Conservation (phyloP, 495 filamentous ascomycete genomes). For the Jackrogersella minutella region DNA sequence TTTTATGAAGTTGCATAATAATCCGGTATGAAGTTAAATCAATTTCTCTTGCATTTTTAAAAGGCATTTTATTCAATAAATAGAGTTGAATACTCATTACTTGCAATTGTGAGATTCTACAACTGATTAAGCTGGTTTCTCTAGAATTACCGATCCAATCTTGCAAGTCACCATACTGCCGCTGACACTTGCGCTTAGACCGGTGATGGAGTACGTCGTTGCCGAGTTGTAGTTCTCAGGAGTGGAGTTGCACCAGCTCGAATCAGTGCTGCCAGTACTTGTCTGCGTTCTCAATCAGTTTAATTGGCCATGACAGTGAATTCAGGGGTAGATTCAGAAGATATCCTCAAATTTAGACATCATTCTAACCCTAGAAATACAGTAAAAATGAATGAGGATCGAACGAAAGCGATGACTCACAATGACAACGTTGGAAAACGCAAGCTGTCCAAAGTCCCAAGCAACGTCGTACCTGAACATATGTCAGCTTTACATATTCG, state of each 20-base stretch:
- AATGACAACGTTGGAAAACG: slow-evolving; percentile 52
- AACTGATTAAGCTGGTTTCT: slow-evolving; percentile 30
- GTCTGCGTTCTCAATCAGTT: slow-evolving; percentile 25
- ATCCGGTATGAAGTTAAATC: no score
- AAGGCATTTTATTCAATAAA: not conserved
- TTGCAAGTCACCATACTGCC: slow-evolving; percentile 47
- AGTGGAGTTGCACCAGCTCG: slow-evolving; percentile 45
- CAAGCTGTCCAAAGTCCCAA: slow-evolving; percentile 51
- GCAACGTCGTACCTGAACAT: slow-evolving; percentile 37
- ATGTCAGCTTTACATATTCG: not conserved
- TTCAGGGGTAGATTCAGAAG: not conserved
- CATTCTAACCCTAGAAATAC: no score
- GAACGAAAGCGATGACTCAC: slow-evolving; percentile 32
- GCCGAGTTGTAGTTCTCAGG: slow-evolving; percentile 51
- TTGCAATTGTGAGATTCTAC: no score
- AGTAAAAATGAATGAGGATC: no score
- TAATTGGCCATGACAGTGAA: not conserved
- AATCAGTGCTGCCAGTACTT: slow-evolving; percentile 39
- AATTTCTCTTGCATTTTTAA: no score
- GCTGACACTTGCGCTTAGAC: slow-evolving; percentile 43
- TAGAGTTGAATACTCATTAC: no score
- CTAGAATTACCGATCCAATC: slow-evolving; percentile 46
- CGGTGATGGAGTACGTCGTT: slow-evolving; percentile 44
- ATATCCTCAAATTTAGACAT: not conserved
- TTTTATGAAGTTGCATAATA: no score